These are phyloP conservation scores for Stipa capillata DNA, from an alignment of 176 grass and related monocot species.

Conservation along the genomic window DNA sequence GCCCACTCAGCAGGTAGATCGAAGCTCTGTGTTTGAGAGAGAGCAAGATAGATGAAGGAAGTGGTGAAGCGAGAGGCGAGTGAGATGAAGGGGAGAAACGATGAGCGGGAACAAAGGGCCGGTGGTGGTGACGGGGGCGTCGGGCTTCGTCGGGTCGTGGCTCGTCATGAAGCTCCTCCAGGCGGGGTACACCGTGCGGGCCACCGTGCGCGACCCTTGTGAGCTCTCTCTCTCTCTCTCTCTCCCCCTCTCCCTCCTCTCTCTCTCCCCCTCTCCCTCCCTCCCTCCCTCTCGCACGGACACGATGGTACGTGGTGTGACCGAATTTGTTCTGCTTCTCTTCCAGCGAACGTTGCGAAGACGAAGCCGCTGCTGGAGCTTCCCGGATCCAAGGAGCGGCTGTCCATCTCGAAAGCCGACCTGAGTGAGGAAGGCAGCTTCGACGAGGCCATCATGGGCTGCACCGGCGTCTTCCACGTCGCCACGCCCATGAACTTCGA, in stretches of 20 bases:
- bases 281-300: no score
- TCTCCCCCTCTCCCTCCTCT: no score
- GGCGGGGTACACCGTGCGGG: conserved; percentile 61
- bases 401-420: conserved; percentile 72
- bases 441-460: conserved; percentile 48
- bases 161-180: conserved; percentile 83
- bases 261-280: no score
- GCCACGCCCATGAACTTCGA: conserved; percentile 97
- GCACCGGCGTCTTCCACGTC: conserved; percentile 85
- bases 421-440: conserved; percentile 62
- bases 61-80: no score
- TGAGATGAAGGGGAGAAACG: background rate
- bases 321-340: background rate
- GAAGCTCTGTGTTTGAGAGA: no score
- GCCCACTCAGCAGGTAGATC: background rate
- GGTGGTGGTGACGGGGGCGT: conserved; percentile 79
- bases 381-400: conserved; percentile 38
- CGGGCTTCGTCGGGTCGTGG: conserved; percentile 79
- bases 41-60: background rate
- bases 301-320: no score
- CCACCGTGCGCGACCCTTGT: conserved; percentile 77
- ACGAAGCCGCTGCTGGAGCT: conserved; percentile 72
- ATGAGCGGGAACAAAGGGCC: conserved; percentile 28
- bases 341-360: conserved; percentile 50
- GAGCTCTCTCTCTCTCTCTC: background rate